Percentiles rank a stretch among this genome's conserved stretches.
phyloP scores from a whole-genome alignment of 108 stramenopile species.

The Cyclotella cryptica region DNA sequence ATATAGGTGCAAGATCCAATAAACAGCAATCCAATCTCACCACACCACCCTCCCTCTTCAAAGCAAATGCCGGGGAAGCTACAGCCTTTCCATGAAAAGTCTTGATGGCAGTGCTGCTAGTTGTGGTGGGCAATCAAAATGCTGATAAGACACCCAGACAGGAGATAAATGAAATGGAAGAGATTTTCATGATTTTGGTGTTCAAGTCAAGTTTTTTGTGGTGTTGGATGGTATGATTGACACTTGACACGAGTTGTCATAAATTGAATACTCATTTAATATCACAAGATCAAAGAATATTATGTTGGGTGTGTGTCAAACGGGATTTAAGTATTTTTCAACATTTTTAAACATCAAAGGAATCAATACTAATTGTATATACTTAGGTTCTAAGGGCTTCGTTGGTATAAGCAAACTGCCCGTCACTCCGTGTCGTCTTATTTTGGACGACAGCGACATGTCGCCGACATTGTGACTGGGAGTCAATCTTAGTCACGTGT shows the following conservation, averaged over 20 bases:
- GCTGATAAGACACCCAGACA: constrained; percentile 71
- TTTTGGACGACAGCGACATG: no score
- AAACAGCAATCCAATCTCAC: neutral
- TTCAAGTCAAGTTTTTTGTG: neutral
- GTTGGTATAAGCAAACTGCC: no score
- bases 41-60: constrained; percentile 43
- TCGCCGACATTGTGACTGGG: no score
- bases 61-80: constrained; percentile 16
- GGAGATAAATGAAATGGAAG: constrained; percentile 56
- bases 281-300: neutral
- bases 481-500: no score
- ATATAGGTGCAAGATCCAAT: neutral
- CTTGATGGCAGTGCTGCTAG: constrained; percentile 34
- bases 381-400: no score
- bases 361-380: no score
- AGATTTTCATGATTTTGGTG: constrained; percentile 67
- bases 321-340: neutral
- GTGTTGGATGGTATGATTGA: neutral
- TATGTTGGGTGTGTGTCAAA: neutral
- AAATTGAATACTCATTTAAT: neutral
- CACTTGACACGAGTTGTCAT: no score
- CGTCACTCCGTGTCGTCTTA: no score
- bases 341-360: no score
- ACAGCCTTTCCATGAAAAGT: constrained; percentile 22
- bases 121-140: constrained; percentile 60